Conservation (phyloP, 1,284 basidiomycete species). For the Neotropicomus parvogracilis region DNA sequence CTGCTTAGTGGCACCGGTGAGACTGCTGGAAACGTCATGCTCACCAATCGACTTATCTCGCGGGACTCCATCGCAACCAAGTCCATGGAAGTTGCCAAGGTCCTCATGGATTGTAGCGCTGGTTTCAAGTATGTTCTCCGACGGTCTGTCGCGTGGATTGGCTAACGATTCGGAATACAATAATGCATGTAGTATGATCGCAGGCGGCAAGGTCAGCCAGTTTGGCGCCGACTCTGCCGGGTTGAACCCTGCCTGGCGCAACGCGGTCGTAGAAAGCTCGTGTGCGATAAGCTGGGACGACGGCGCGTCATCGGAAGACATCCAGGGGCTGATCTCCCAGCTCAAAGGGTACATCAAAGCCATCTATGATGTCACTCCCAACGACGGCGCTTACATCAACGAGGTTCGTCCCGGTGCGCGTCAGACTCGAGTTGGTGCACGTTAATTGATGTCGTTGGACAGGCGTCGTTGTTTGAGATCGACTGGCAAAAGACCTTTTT, state of each 20-base stretch:
- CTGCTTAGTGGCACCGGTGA: constrained; percentile 5
- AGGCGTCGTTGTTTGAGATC: constrained; percentile 41
- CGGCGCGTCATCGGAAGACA: constrained; percentile 27
- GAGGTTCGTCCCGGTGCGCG: constrained; percentile 34
- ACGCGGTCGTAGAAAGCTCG: constrained; percentile 33
- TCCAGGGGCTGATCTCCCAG: constrained; percentile 27
- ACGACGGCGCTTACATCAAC: constrained; percentile 41
- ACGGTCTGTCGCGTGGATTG: neutral
- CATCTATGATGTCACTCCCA: constrained; percentile 23
- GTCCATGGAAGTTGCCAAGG: constrained; percentile 29
- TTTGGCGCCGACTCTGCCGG: constrained; percentile 37
- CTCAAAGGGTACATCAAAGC: constrained; percentile 30
- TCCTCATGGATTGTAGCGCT: constrained; percentile 20
- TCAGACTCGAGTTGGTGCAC: neutral
- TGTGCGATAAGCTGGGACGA: constrained; percentile 34
- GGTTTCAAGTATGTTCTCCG: constrained; percentile 11
- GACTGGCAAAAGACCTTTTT: constrained; percentile 41
- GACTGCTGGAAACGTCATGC: constrained; percentile 25
- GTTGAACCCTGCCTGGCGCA: constrained; percentile 43
- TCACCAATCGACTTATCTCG: constrained; percentile 38
- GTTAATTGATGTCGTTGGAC: neutral
- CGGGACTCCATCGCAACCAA: constrained; percentile 31
- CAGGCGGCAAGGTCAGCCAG: constrained; percentile 39
- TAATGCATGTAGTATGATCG: constrained; percentile 28
- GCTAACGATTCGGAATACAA: neutral